Evolutionary conservation across 2,329 filamentous ascomycete genomes (phyloP).

Genomic region (Cladorrhinum sp.): DNA sequence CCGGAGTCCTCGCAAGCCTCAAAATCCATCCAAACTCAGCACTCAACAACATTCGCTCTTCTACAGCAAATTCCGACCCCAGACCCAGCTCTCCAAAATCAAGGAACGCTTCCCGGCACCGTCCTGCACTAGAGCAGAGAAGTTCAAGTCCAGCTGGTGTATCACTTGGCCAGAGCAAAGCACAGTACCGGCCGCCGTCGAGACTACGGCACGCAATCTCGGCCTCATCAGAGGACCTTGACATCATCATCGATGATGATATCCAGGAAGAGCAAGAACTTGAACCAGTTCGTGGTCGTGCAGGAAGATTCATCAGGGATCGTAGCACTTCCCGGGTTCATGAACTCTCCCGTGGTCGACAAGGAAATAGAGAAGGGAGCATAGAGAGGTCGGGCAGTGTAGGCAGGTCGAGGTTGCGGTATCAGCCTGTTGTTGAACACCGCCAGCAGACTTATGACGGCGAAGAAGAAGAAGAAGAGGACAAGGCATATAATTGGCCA

Average conservation of each 20-base stretch:
- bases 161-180: neutral
- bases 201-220: slow-evolving; percentile 9
- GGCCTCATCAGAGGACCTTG: neutral
- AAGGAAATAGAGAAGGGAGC: neutral
- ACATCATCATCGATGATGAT: neutral
- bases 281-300: neutral
- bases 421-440: neutral
- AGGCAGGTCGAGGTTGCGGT: neutral
- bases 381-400: neutral
- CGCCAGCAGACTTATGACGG: too few species aligned
- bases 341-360: neutral
- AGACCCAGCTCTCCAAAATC: slow-evolving; percentile 24
- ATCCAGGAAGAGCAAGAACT: neutral
- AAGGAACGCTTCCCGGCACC: slow-evolving; percentile 15
- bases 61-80: slow-evolving; percentile 4
- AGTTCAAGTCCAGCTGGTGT: neutral
- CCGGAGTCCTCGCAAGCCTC: slow-evolving; percentile 12
- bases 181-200: neutral
- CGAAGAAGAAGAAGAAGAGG: neutral
- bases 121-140: neutral
- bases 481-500: neutral
- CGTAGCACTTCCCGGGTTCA: neutral
- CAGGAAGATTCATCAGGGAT: neutral
- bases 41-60: slow-evolving; percentile 3
- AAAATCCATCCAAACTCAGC: slow-evolving; percentile 15